Evolutionary conservation across 345 rosid genomes (phyloP), one percentile per base, ranked within the genome.

Genomic region (Linum tenue): DNA sequence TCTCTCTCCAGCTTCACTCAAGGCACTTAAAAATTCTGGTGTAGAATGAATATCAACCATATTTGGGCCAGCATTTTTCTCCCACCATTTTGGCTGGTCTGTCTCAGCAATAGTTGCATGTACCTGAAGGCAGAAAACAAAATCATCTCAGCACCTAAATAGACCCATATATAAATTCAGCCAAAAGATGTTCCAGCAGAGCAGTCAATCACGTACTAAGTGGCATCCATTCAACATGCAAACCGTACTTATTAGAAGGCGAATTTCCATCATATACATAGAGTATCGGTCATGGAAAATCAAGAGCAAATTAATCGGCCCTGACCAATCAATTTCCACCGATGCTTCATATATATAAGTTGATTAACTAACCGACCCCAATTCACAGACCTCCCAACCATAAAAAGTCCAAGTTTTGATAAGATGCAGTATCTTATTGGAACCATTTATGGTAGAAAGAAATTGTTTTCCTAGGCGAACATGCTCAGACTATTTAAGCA

Each of bases 81-180:
- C 97, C 97, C 97, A 87, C 97, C 97, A 90, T 81, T 90, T 87
- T 50, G 95, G 95, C 64, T 80, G 87, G 59, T 88, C 86, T 3
- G 92, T 84, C 70, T 84, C 84, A 2, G 87, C 81, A 79, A 87
- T 57, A 57, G 84, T 64, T 31, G 90, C 96, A 71, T 77, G 80
- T 38, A 78, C 84, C 98, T 91, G 74, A 62, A 75, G 63, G 36
- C 31, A 22, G 31, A 22, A 22, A 22, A 56, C 70, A 73, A 61
- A 59, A 68, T 22, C 53, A 48, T 48, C 53, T 48, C 53, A 48
- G 53, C 53, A 48, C 6, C 44, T 1, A 4, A 41, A 17, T 35
- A 56, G 36, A 11, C 1, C 53, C 42, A 11, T 59, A 43, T 35
- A 41, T 22, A 22, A 22, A 31, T 15, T 7, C 43, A 16, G 5